A percentile compares a stretch with the other conserved stretches of the same genome.
phyloP scores from a whole-genome alignment of 768 basidiomycete genomes.

The Pisolithus orientalis region DNA sequence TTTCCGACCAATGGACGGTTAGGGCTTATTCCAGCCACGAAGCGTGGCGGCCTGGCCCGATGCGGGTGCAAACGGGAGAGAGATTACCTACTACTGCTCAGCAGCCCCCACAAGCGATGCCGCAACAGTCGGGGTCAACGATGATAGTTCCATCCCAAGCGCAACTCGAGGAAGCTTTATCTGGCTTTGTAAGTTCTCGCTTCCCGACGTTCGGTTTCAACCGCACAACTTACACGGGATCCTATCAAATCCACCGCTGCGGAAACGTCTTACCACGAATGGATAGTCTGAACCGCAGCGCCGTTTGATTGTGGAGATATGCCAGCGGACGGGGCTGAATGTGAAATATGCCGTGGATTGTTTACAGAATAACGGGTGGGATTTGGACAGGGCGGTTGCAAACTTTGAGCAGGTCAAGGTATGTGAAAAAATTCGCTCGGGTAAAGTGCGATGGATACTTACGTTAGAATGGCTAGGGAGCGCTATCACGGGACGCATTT shows the following conservation, averaged over 20 bases:
- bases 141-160: conserved; percentile 29
- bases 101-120: conserved; percentile 13
- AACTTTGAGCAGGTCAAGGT: conserved; percentile 92
- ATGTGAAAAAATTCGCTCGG: conserved; percentile 19
- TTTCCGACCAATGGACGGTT: conserved; percentile 84
- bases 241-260: conserved; percentile 9
- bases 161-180: conserved; percentile 46
- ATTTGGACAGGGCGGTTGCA: conserved; percentile 66
- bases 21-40: conserved; percentile 79
- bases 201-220: conserved; percentile 5
- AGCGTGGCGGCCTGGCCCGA: conserved; percentile 71
- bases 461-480: conserved; percentile 34
- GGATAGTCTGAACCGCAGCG: conserved; percentile 66
- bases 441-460: conserved; percentile 13
- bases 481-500: conserved; percentile 50
- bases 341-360: conserved; percentile 80
- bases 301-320: conserved; percentile 61
- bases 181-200: conserved; percentile 47
- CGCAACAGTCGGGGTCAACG: conserved; percentile 20
- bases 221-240: conserved; percentile 7
- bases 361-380: conserved; percentile 79
- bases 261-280: background rate
- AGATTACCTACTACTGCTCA: conserved; percentile 9
- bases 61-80: conserved; percentile 59
- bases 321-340: conserved; percentile 72